Percentiles rank a stretch among this genome's conserved stretches.
phyloP scores from a whole-genome alignment of 441 rosid genomes.

The Brassica balearica region DNA sequence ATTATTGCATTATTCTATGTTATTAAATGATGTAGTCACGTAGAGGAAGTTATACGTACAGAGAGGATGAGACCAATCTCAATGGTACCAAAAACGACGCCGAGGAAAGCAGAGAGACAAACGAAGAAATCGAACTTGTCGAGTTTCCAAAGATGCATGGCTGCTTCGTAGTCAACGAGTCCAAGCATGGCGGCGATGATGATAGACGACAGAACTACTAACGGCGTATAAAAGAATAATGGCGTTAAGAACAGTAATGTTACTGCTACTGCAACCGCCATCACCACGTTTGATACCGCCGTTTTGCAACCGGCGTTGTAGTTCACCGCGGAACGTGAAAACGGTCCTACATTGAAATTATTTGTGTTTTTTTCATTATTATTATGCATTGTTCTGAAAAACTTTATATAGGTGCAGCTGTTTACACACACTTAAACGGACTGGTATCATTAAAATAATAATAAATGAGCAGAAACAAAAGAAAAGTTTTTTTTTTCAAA shows the following conservation, averaged over 20 bases:
- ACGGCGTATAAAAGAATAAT: constrained; percentile 2
- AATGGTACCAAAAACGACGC: constrained; percentile 20
- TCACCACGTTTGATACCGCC: constrained; percentile 16
- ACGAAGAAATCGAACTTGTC: constrained; percentile 19
- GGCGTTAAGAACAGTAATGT: constrained; percentile 17
- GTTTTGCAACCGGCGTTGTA: constrained; percentile 23
- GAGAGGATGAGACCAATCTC: constrained; percentile 23
- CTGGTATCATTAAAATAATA: too few species aligned
- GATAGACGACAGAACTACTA: constrained; percentile 14
- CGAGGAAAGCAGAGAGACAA: constrained; percentile 15
- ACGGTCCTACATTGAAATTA: not conserved
- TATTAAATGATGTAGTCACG: not conserved
- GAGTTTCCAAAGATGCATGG: constrained; percentile 13
- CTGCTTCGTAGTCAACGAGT: constrained; percentile 11
- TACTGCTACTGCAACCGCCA: constrained; percentile 13
- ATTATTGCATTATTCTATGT: not conserved
- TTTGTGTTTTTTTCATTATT: not conserved
- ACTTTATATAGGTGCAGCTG: too few species aligned
- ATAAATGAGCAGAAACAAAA: too few species aligned
- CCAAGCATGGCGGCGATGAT: constrained; percentile 17
- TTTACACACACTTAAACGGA: too few species aligned
- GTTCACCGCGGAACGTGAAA: constrained; percentile 16
- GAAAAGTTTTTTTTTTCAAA: too few species aligned
- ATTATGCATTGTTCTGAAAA: not conserved
- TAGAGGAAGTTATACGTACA: constrained; percentile 14